phyloP scores from a whole-genome alignment of 2,329 filamentous ascomycete species.

The Knufia fluminis region DNA sequence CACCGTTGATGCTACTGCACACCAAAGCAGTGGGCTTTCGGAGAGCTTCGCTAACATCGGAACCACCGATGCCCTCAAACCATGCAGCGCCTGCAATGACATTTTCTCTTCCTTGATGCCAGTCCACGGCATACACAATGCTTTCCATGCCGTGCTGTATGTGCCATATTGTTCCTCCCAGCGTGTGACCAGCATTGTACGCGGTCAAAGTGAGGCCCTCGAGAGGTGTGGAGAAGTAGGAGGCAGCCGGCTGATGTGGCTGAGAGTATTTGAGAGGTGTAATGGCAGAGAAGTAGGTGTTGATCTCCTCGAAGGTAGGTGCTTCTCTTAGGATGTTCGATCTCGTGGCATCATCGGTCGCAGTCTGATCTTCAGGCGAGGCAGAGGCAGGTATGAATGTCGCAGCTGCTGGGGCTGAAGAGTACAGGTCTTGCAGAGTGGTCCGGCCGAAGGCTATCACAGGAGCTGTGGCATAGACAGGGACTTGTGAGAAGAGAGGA shows the following conservation, averaged over 20 bases:
- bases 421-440: slow-evolving; percentile 82
- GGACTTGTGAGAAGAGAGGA: slow-evolving; percentile 81
- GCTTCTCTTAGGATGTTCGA: slow-evolving; percentile 52
- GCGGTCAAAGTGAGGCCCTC: slow-evolving; percentile 91
- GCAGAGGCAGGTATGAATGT: slow-evolving; percentile 59
- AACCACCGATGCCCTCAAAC: slow-evolving; percentile 74
- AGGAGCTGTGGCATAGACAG: slow-evolving; percentile 86
- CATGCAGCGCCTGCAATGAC: slow-evolving; percentile 89
- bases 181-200: slow-evolving; percentile 90
- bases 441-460: slow-evolving; percentile 90
- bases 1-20: slow-evolving; percentile 76
- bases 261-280: slow-evolving; percentile 95
- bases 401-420: slow-evolving; percentile 76
- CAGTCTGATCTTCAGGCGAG: slow-evolving; percentile 28
- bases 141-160: slow-evolving; percentile 95
- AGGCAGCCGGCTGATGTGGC: slow-evolving; percentile 79
- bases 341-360: slow-evolving; percentile 37
- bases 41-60: slow-evolving; percentile 87
- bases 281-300: slow-evolving; percentile 80
- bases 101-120: slow-evolving; percentile 96
- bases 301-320: slow-evolving; percentile 80
- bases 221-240: slow-evolving; percentile 77
- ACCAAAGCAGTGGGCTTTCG: slow-evolving; percentile 88
- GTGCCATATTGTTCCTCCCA: slow-evolving; percentile 97
- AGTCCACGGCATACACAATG: slow-evolving; percentile 94